A percentile compares a stretch with the other conserved stretches of the same genome.
These are phyloP conservation scores for Verticillium nubilum DNA, from an alignment of 2,329 filamentous ascomycete species.

Conservation along the genomic window DNA sequence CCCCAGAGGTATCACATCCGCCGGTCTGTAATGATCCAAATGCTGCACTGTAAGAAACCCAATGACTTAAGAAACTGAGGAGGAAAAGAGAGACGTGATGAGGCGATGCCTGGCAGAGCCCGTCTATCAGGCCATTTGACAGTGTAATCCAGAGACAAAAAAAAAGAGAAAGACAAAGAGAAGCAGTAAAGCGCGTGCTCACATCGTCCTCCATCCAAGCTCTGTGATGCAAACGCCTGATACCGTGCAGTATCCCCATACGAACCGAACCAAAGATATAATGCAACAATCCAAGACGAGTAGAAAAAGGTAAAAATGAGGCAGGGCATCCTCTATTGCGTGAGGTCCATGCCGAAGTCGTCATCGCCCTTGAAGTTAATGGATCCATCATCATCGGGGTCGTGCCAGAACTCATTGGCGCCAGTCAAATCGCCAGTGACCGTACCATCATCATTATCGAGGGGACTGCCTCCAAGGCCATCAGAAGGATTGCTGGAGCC, in stretches of 20 bases:
- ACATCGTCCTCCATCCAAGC: slow-evolving; percentile 3
- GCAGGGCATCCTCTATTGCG: slow-evolving; percentile 24
- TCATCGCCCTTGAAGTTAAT: slow-evolving; percentile 91
- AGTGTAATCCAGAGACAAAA: slow-evolving; percentile 2
- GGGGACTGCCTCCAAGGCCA: slow-evolving; percentile 48
- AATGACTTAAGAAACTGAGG: background rate
- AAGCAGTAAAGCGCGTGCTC: slow-evolving; percentile 13
- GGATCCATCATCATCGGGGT: slow-evolving; percentile 63
- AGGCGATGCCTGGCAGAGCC: background rate
- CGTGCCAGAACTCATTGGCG: slow-evolving; percentile 57
- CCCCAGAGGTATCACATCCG: slow-evolving; percentile 12
- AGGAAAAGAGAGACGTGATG: background rate
- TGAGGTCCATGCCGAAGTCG: slow-evolving; percentile 80
- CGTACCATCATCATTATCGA: slow-evolving; percentile 28
- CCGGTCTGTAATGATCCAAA: slow-evolving; percentile 5
- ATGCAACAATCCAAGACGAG: slow-evolving; percentile 17
- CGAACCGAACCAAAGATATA: background rate
- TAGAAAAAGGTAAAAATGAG: slow-evolving; percentile 7
- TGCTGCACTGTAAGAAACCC: slow-evolving; percentile 3
- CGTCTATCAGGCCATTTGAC: background rate
- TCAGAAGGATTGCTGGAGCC: slow-evolving; percentile 33
- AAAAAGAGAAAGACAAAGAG: slow-evolving; percentile 15
- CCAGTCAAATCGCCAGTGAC: slow-evolving; percentile 42
- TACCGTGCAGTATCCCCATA: background rate
- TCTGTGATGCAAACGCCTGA: background rate